phyloP scores from a whole-genome alignment of 2,329 filamentous ascomycete genomes.

The Venturia aucupariae region DNA sequence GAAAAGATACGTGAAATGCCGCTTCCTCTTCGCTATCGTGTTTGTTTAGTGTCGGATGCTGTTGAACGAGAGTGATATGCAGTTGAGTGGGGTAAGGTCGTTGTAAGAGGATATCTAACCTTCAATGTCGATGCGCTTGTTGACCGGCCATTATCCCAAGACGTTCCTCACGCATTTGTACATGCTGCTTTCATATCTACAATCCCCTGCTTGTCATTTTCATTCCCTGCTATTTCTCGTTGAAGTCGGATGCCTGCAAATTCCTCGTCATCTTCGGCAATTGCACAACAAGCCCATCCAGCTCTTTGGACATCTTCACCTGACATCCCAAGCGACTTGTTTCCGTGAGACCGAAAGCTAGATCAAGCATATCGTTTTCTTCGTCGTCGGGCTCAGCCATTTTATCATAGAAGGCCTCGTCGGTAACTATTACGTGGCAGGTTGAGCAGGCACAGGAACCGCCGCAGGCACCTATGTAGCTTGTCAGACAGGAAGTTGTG shows the following conservation, averaged over 20 bases:
- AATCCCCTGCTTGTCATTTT: neutral
- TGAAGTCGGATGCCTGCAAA: slow-evolving; percentile 87
- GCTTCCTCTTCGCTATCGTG: no score
- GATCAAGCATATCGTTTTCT: slow-evolving; percentile 83
- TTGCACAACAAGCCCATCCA: slow-evolving; percentile 78
- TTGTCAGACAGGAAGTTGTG: neutral
- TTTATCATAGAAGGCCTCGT: slow-evolving; percentile 64
- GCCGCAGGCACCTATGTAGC: slow-evolving; percentile 64
- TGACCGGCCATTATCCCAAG: neutral
- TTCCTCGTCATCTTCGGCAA: slow-evolving; percentile 93
- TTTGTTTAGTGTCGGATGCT: no score
- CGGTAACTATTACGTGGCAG: slow-evolving; percentile 78
- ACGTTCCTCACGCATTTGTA: neutral
- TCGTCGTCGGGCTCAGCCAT: slow-evolving; percentile 72
- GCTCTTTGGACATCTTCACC: slow-evolving; percentile 80
- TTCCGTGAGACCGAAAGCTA: slow-evolving; percentile 84
- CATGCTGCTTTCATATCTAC: neutral
- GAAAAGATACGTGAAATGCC: no score
- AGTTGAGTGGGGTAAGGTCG: no score
- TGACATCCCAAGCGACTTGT: slow-evolving; percentile 80
- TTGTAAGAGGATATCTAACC: no score
- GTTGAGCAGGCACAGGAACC: slow-evolving; percentile 90
- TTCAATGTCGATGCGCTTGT: no score
- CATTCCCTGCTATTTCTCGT: slow-evolving; percentile 23
- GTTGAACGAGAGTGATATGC: no score